Base-by-base conservation (phyloP, 257 asterid species). In the Fraxinus pennsylvanica region DNA sequence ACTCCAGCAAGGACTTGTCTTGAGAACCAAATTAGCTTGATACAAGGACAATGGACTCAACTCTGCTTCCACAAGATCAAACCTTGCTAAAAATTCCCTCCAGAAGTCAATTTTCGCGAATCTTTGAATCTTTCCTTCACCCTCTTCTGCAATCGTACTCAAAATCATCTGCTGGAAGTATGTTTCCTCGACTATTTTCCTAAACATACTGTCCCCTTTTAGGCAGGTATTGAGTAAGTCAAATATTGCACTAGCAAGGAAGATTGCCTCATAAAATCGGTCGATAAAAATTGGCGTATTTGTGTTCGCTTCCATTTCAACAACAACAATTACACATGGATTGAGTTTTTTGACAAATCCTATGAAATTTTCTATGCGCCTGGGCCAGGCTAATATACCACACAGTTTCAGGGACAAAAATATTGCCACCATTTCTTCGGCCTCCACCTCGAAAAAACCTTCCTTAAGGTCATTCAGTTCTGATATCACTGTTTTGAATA, bases 21-120 rank as follows among this genome's bases (percentile, higher is more conserved):
- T 54, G 2, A 82, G 68, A 71, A 87, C 39, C 71, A 86, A 41
- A 32, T 78, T 72, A n/a, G 89, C 91, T 57, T 83, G 88, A 78
- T 39, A 74, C 80, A 87, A 72, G 21, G 89, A 80, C 35, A 74
- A 45, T 74, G 73, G 65, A 50, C 91, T 86, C 41, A 87, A 77
- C 5, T 72, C 81, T 6, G 76, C 54, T 76, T 89, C 91, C 69
- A 79, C 81, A 27, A 87, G 69, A 17, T 84, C 86, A 67, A 74
- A 77, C 5, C 65, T 57, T 9, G 70, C 74, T 57, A 85, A 74
- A 29, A 68, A 50, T 8, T 21, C 74, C 82, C 89, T 81, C 91
- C 92, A 85, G 68, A 76, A 76, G 27, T 80, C 79, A 59, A 86
- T 75, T 22, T 57, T 81, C 9, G 29, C 78, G 21, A 73, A 69